Percentiles rank a stretch among this genome's conserved stretches.
phyloP scores from a whole-genome alignment of 495 filamentous ascomycete species.

The Neurospora sp. region DNA sequence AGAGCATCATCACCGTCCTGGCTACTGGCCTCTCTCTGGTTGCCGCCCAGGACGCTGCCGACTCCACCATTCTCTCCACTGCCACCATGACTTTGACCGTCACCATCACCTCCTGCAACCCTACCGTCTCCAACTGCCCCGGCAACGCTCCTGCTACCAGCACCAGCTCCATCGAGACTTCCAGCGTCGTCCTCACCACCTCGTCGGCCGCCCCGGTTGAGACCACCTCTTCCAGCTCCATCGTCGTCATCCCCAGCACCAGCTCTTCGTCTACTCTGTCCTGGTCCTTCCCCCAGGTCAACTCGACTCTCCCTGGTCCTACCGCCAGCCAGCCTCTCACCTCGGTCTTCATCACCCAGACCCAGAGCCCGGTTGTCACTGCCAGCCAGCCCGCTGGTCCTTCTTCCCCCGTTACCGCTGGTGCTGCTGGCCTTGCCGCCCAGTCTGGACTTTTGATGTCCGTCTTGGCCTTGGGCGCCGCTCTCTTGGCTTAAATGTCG shows the following conservation, averaged over 20 bases:
- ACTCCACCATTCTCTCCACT: slow-evolving; percentile 31
- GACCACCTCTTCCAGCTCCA: slow-evolving; percentile 2
- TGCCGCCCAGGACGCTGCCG: slow-evolving; percentile 15
- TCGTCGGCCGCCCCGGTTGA: background rate
- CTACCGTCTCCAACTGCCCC: slow-evolving; percentile 35
- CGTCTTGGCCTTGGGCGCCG: slow-evolving; percentile 31
- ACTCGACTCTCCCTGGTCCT: slow-evolving; percentile 27
- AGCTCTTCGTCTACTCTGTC: slow-evolving; percentile 11
- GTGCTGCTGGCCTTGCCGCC: slow-evolving; percentile 23
- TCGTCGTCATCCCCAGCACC: background rate
- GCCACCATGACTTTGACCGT: slow-evolving; percentile 33
- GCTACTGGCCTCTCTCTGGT: slow-evolving; percentile 22
- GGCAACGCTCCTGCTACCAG: slow-evolving; percentile 20
- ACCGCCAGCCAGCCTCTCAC: slow-evolving; percentile 26
- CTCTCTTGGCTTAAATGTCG: slow-evolving; percentile 29
- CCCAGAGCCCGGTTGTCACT: slow-evolving; percentile 16
- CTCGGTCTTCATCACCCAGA: slow-evolving; percentile 16
- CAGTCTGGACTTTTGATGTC: slow-evolving; percentile 33
- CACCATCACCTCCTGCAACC: slow-evolving; percentile 40
- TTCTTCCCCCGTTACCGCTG: slow-evolving; percentile 18
- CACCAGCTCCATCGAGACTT: slow-evolving; percentile 6
- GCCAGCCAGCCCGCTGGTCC: slow-evolving; percentile 10
- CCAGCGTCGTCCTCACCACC: background rate
- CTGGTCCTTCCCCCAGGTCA: slow-evolving; percentile 22
- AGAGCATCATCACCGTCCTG: slow-evolving; percentile 23